Conservation (phyloP, 176 grass and related monocot species). For the Stipa capillata region DNA sequence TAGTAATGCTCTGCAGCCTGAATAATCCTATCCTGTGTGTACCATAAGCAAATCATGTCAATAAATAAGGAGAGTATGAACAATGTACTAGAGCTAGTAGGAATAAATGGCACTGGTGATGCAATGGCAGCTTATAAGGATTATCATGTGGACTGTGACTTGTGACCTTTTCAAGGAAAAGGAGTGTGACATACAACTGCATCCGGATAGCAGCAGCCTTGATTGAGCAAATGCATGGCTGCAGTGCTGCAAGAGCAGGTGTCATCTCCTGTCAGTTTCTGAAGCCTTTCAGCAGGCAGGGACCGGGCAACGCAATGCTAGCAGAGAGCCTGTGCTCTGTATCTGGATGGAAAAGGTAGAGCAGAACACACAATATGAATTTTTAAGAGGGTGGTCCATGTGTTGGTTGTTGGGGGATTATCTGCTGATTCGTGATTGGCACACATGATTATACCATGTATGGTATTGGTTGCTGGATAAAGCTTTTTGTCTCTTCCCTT, state of each 20-base stretch:
- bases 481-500: not conserved
- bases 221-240: not conserved
- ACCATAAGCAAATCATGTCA: no score
- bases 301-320: no score
- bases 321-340: not conserved
- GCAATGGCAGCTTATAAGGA: no score
- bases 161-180: not conserved
- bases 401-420: constrained; percentile 4
- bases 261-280: not conserved
- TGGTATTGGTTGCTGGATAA: no score
- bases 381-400: not conserved
- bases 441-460: not conserved
- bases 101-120: no score
- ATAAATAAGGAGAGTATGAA: no score
- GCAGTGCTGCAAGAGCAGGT: no score
- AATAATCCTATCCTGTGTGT: no score
- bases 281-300: not conserved
- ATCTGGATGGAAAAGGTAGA: not conserved
- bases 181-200: not conserved
- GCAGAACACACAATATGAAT: not conserved
- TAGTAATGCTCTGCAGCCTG: no score
- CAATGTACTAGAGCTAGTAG: no score
- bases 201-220: not conserved
- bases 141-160: not conserved
- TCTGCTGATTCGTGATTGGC: not conserved